These are phyloP conservation scores for Penstemon newberryi DNA, from an alignment of 257 asterid species.

Conservation along the genomic window DNA sequence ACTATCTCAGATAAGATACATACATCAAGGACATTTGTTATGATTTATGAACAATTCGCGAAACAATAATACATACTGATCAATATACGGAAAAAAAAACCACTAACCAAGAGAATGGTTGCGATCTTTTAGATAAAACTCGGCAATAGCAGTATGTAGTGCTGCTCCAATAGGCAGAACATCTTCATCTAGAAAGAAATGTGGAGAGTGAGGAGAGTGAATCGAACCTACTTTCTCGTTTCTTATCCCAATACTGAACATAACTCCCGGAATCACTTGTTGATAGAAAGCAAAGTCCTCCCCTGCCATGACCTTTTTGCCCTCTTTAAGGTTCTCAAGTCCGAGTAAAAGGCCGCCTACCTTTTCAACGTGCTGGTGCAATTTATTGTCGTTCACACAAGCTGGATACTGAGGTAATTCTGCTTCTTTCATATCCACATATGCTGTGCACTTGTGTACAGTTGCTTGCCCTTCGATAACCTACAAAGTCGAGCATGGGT, in stretches of 20 bases:
- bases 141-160: constrained; percentile 41
- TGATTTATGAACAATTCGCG: too few relatives aligned
- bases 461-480: constrained; percentile 70
- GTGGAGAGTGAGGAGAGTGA: constrained; percentile 73
- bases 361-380: constrained; percentile 55
- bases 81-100: not conserved
- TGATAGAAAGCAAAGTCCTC: constrained; percentile 87
- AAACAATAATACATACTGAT: not conserved
- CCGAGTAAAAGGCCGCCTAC: constrained; percentile 67
- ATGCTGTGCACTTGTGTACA: constrained; percentile 65
- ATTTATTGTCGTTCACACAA: constrained; percentile 51
- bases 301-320: constrained; percentile 67
- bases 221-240: constrained; percentile 62
- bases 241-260: constrained; percentile 59
- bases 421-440: constrained; percentile 47
- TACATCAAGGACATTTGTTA: too few relatives aligned
- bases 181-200: constrained; percentile 77
- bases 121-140: constrained; percentile 36
- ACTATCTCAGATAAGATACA: too few relatives aligned
- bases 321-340: constrained; percentile 43
- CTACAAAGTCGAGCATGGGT: constrained; percentile 31
- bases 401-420: constrained; percentile 71
- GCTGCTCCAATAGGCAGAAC: constrained; percentile 80
- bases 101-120: not conserved
- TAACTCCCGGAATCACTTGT: constrained; percentile 67